Base-by-base conservation (phyloP, 2,329 filamentous ascomycete species). In the Cladophialophora psammophila region DNA sequence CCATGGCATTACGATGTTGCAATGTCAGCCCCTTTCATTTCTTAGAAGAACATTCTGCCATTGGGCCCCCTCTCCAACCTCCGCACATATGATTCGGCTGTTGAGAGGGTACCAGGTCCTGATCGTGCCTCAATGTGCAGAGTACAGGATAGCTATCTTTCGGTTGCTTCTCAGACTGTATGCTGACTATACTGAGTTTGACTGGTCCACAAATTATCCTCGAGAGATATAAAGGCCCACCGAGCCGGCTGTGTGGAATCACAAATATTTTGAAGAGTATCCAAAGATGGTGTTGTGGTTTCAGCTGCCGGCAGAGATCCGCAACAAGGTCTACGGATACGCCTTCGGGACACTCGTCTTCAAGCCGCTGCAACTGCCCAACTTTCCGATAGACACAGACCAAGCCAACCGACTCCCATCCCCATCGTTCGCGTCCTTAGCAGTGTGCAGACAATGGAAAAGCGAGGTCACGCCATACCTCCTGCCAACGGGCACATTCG, bases 371-470 rank as follows among this genome's bases (percentile, higher is more conserved):
- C 54, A 48, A 31, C 38, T 13, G 26, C 36, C 26, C 26, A 34
- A 40, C 36, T 32, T 20, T 6, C 7, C 32, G 12, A 35, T 10
- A 13, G 6, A 32, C 9, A 38, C 20, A 18, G 15, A 35, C 13
- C 26, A 18, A 1, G 15, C 34, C 9, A 32, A 40, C 15, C 40
- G 26, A 42, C 13, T 4, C 9, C 54, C 38, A 15, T 59, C 62
- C n/a, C 40, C 53, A 5, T 52, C 62, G 10, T 36, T 64, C n/a
- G 26, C 40, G 38, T 59, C 54, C 31, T 35, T 64, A 7, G 45
- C 62, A 10, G 62, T 64, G 54, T 48, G 62, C 54, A 64, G 40
- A 40, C 38, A 18, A 32, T 64, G 62, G 62, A 58, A 58, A 3
- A n/a, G 10, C 15, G 62, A 64, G 53, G 54, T 59, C 12, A 26